These are phyloP conservation scores for Larix sibirica DNA, from an alignment of 83 land plant genomes.

Conservation along the genomic window DNA sequence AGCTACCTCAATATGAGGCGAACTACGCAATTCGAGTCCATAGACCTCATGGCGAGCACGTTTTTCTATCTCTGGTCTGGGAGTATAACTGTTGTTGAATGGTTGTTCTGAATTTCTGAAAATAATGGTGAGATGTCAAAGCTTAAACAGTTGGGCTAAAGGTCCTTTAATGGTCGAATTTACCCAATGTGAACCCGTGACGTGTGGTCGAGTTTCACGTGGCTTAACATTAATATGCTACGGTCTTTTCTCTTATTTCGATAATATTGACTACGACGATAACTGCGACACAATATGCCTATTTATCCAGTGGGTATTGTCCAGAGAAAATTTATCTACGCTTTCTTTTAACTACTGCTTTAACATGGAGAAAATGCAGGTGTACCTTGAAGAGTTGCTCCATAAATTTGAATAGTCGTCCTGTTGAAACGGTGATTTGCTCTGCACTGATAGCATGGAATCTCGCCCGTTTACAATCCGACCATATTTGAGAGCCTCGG, in stretches of 20 bases:
- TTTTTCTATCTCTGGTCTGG: not conserved
- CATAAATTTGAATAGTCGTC: conserved; percentile 21
- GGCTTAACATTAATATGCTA: not conserved
- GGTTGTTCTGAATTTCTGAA: not conserved
- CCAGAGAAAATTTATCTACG: not conserved
- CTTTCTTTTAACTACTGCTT: not conserved
- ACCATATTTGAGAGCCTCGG: not conserved
- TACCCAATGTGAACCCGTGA: not conserved
- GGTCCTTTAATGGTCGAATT: no score
- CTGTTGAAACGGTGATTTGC: conserved; percentile 4
- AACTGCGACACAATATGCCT: not conserved
- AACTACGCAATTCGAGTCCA: no score
- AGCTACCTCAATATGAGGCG: no score
- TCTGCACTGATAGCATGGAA: not conserved
- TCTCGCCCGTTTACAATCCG: not conserved
- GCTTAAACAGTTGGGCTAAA: not conserved
- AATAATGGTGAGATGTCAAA: not conserved
- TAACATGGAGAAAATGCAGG: not conserved
- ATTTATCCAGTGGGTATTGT: not conserved
- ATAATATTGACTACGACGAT: not conserved
- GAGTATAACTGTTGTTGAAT: not conserved
- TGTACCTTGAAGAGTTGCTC: conserved; percentile 62
- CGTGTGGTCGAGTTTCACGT: not conserved
- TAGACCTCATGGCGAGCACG: no score
- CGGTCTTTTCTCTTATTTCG: not conserved